A percentile compares a stretch with the other conserved stretches of the same genome.
phyloP scores from a whole-genome alignment of 148 eudicot genomes.

The Spergularia marina region DNA sequence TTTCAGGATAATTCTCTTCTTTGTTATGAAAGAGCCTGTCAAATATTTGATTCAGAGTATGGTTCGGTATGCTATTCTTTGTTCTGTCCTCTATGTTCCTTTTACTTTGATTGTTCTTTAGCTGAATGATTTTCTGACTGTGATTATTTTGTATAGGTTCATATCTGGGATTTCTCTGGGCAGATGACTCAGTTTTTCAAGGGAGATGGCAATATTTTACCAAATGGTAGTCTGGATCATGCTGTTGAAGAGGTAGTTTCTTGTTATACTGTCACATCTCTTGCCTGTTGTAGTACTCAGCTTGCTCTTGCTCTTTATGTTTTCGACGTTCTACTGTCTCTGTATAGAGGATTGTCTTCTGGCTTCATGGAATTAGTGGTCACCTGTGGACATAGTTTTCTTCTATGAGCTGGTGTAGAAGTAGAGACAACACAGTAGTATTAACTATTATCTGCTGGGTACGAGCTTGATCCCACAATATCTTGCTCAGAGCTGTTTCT shows the following conservation, averaged over 20 bases:
- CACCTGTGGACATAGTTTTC: neutral
- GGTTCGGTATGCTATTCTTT: constrained; percentile 46
- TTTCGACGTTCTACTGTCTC: neutral
- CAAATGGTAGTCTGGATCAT: constrained; percentile 27
- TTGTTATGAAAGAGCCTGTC: constrained; percentile 49
- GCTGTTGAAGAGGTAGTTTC: constrained; percentile 53
- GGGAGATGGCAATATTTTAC: constrained; percentile 22
- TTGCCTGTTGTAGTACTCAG: neutral
- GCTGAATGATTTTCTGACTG: constrained; percentile 18
- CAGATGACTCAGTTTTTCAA: constrained; percentile 46
- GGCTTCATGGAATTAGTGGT: neutral
- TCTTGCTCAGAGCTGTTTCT: too few relatives aligned
- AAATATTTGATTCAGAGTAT: constrained; percentile 47
- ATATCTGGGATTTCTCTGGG: constrained; percentile 82
- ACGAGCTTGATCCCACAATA: too few relatives aligned
- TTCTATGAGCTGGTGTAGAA: neutral
- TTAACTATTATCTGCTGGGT: too few relatives aligned
- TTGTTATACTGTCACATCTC: neutral
- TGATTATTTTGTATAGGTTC: constrained; percentile 41
- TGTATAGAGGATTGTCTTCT: neutral
- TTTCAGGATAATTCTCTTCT: constrained; percentile 56
- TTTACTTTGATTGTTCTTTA: neutral
- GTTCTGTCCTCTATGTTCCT: neutral
- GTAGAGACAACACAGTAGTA: neutral
- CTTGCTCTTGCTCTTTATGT: neutral